Evolutionary conservation across 2,329 filamentous ascomycete species (phyloP).

Genomic region (Arthrinium phaeospermum): DNA sequence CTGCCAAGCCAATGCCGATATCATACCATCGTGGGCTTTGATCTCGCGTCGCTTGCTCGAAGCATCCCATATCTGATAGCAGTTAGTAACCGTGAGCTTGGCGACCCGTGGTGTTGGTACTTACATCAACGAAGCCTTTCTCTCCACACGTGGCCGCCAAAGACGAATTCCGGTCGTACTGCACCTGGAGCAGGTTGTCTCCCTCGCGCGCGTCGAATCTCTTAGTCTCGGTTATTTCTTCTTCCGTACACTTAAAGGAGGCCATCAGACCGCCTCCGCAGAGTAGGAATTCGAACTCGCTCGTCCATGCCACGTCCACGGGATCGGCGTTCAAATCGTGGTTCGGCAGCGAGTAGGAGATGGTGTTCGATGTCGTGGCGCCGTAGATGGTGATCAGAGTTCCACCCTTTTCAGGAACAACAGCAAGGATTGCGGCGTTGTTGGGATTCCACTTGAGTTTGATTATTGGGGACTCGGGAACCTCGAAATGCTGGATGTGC

Average conservation of each 20-base stretch:
- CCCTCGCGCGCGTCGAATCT: slow-evolving; percentile 60
- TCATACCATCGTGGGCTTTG: slow-evolving; percentile 62
- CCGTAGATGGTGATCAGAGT: slow-evolving; percentile 63
- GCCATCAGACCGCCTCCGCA: slow-evolving; percentile 62
- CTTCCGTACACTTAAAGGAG: slow-evolving; percentile 53
- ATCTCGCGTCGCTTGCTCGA: slow-evolving; percentile 60
- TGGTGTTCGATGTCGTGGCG: slow-evolving; percentile 47
- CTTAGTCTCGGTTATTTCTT: slow-evolving; percentile 50
- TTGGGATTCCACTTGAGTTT: slow-evolving; percentile 66
- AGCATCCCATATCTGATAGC: slow-evolving; percentile 59
- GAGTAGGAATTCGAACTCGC: slow-evolving; percentile 62
- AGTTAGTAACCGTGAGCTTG: not conserved
- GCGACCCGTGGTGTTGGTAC: slow-evolving; percentile 31
- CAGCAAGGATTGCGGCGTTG: slow-evolving; percentile 59
- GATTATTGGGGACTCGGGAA: slow-evolving; percentile 65
- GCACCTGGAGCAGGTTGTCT: slow-evolving; percentile 60
- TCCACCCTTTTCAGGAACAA: slow-evolving; percentile 61
- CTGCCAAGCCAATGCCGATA: slow-evolving; percentile 67
- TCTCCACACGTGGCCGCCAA: slow-evolving; percentile 65
- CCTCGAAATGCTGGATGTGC: slow-evolving; percentile 58
- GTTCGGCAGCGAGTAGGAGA: slow-evolving; percentile 53
- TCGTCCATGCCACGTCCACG: slow-evolving; percentile 66
- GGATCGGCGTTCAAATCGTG: slow-evolving; percentile 58
- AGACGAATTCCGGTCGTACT: slow-evolving; percentile 60
- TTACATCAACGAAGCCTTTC: slow-evolving; percentile 65